These are phyloP conservation scores for Sugiyamaella pinicola DNA, from an alignment of 1,139 yeast genomes.

Conservation along the genomic window DNA sequence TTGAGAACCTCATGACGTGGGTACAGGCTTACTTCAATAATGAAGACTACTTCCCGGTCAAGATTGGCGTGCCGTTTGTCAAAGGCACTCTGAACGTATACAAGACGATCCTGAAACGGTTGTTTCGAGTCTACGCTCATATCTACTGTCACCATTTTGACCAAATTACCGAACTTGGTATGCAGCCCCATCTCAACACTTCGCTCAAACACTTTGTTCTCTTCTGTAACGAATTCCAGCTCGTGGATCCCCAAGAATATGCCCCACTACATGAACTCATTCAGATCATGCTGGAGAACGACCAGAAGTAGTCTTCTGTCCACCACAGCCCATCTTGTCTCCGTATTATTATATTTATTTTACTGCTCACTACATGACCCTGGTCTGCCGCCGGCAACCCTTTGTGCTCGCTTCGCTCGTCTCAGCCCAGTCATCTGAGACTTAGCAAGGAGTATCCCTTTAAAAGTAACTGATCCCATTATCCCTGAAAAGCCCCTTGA, in stretches of 20 bases:
- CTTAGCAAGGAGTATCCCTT: no score
- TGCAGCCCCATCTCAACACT: slow-evolving; percentile 91
- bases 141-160: slow-evolving; percentile 97
- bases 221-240: slow-evolving; percentile 78
- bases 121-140: slow-evolving; percentile 96
- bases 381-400: no score
- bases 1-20: slow-evolving; percentile 93
- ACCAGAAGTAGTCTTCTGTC: slow-evolving; percentile 18
- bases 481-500: no score
- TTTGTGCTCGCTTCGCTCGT: no score
- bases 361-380: no score
- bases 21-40: slow-evolving; percentile 87
- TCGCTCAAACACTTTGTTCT: slow-evolving; percentile 91
- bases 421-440: no score
- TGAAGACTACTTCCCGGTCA: slow-evolving; percentile 85
- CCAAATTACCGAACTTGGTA: slow-evolving; percentile 86
- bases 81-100: slow-evolving; percentile 59
- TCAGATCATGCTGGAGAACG: slow-evolving; percentile 58
- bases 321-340: background rate
- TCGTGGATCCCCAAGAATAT: slow-evolving; percentile 77
- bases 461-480: no score
- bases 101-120: slow-evolving; percentile 82
- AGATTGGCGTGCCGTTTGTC: slow-evolving; percentile 79
- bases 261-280: slow-evolving; percentile 92
- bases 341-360: slow-evolving; percentile 4